phyloP scores from a whole-genome alignment of 2,329 filamentous ascomycete species.

The Trichoderma afroharzianum region DNA sequence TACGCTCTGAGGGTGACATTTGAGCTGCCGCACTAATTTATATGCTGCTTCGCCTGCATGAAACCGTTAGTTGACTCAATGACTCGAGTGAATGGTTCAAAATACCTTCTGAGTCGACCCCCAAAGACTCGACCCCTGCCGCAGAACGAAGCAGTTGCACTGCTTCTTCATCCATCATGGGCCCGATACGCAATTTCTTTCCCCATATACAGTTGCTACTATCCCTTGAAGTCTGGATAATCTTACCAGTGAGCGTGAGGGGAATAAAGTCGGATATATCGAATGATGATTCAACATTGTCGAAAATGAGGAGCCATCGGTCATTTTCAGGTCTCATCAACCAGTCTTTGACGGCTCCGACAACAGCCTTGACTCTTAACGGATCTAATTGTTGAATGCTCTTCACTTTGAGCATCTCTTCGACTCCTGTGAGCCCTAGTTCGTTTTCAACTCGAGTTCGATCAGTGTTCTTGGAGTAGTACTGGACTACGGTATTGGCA shows the following conservation, averaged over 20 bases:
- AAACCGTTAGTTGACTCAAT: no score
- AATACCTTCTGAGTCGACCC: slow-evolving; percentile 19
- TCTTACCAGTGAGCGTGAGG: slow-evolving; percentile 24
- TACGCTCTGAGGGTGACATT: slow-evolving; percentile 24
- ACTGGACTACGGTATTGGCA: slow-evolving; percentile 21
- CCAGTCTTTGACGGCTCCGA: slow-evolving; percentile 28
- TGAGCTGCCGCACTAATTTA: slow-evolving; percentile 20
- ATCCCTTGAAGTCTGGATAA: slow-evolving; percentile 26
- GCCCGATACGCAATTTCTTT: slow-evolving; percentile 21
- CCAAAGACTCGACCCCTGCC: slow-evolving; percentile 10
- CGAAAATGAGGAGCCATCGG: slow-evolving; percentile 26
- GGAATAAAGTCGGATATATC: slow-evolving; percentile 27
- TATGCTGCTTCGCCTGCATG: slow-evolving; percentile 21
- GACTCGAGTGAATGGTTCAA: no score
- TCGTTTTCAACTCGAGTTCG: slow-evolving; percentile 23
- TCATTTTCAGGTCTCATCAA: slow-evolving; percentile 25
- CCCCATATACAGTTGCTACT: slow-evolving; percentile 25
- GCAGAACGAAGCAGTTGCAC: slow-evolving; percentile 20
- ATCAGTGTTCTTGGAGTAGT: slow-evolving; percentile 22
- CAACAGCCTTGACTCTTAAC: slow-evolving; percentile 24
- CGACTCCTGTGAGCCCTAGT: slow-evolving; percentile 25
- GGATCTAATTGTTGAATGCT: slow-evolving; percentile 24
- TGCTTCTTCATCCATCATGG: slow-evolving; percentile 23
- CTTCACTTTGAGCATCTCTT: slow-evolving; percentile 26
- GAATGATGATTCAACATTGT: slow-evolving; percentile 25